A percentile compares a stretch with the other conserved stretches of the same genome.
Conservation (phyloP, 495 filamentous ascomycete species). For the Daldinia concentrica region DNA sequence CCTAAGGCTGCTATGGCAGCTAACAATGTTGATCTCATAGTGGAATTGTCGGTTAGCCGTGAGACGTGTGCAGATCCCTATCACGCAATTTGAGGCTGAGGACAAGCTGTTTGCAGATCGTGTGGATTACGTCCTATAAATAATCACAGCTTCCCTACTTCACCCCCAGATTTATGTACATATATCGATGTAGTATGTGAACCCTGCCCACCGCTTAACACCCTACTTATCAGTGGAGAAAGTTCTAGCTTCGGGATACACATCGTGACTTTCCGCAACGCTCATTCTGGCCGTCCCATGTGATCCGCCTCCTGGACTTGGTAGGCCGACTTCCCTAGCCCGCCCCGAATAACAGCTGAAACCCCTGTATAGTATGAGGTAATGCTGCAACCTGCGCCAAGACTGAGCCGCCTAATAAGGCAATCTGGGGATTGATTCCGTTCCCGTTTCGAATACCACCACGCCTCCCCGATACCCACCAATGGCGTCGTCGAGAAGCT, state of each 20-base stretch:
- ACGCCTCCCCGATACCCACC: not conserved
- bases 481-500: not conserved
- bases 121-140: slow-evolving; percentile 16
- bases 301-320: slow-evolving; percentile 25
- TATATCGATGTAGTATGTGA: not conserved
- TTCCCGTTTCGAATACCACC: slow-evolving; percentile 10
- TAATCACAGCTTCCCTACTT: not conserved
- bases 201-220: slow-evolving; percentile 8
- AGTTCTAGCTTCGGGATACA: slow-evolving; percentile 5
- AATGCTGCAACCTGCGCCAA: slow-evolving; percentile 1
- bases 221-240: slow-evolving; percentile 1
- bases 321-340: slow-evolving; percentile 34
- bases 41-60: not conserved
- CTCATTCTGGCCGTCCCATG: slow-evolving; percentile 13
- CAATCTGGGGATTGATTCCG: slow-evolving; percentile 12
- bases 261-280: slow-evolving; percentile 3
- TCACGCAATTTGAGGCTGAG: slow-evolving; percentile 32
- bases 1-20: slow-evolving; percentile 47
- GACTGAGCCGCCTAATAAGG: slow-evolving; percentile 9
- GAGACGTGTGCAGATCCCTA: slow-evolving; percentile 2
- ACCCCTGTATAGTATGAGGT: not conserved
- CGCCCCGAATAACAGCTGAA: slow-evolving; percentile 14
- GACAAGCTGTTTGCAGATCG: slow-evolving; percentile 21
- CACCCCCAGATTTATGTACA: not conserved
- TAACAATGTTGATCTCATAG: slow-evolving; percentile 54